These are phyloP conservation scores for Fusarium acutatum DNA, from an alignment of 2,329 filamentous ascomycete genomes.

Conservation along the genomic window DNA sequence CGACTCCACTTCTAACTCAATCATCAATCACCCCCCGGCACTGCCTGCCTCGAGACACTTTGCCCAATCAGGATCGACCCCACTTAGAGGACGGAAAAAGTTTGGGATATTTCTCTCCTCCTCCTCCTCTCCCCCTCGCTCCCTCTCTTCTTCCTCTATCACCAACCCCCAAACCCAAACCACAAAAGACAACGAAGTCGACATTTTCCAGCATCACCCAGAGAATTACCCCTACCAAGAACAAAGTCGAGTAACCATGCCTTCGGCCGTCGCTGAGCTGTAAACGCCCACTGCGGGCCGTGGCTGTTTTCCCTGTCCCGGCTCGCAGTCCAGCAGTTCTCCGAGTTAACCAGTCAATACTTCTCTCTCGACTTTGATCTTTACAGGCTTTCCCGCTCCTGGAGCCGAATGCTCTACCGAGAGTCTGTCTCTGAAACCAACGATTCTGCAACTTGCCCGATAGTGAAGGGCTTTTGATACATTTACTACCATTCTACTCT, in stretches of 20 bases:
- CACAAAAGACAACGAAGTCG: constrained; percentile 72
- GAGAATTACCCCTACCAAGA: constrained; percentile 52
- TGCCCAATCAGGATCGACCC: constrained; percentile 35
- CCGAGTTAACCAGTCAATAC: constrained; percentile 69
- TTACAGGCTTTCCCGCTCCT: constrained; percentile 63
- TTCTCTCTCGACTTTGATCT: constrained; percentile 71
- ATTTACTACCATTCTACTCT: constrained; percentile 4
- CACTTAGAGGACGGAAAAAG: constrained; percentile 40
- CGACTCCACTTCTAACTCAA: constrained; percentile 4
- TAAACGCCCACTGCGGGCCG: constrained; percentile 86
- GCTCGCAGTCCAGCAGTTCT: constrained; percentile 89
- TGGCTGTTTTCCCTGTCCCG: constrained; percentile 55
- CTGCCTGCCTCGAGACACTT: constrained; percentile 21
- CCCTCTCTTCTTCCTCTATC: constrained; percentile 40
- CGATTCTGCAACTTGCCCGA: constrained; percentile 44
- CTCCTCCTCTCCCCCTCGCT: constrained; percentile 39
- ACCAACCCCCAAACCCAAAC: constrained; percentile 45
- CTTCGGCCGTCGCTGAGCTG: constrained; percentile 87
- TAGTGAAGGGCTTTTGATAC: constrained; percentile 41
- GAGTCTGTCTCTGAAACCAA: constrained; percentile 52
- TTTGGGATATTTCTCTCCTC: constrained; percentile 45
- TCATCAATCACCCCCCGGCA: constrained; percentile 20
- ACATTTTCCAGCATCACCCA: constrained; percentile 45
- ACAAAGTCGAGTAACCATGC: constrained; percentile 77
- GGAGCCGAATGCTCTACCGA: constrained; percentile 47